Evolutionary conservation across 352 stramenopile genomes (phyloP), one percentile per base, ranked within the genome.

Genomic region (Phytophthora colocasiae): DNA sequence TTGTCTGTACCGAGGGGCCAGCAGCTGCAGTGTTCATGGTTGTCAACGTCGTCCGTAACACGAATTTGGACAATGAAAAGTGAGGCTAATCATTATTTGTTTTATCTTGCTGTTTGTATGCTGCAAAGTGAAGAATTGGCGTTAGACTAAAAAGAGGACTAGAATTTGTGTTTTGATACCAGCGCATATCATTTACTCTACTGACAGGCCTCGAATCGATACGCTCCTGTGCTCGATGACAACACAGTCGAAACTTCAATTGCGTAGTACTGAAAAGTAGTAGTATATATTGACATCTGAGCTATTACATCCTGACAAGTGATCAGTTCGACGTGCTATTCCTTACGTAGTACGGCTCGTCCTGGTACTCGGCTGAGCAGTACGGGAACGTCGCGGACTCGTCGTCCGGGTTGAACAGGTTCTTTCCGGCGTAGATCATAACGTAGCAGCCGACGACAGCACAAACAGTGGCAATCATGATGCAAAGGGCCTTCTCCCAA

Each of bases 401-500:
- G 31, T 60, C 46, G 8, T 62, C 62, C 8, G 56, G 64, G 26
- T 62, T 63, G 48, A 77, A 72, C 22, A 77, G 41, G 40, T 67
- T 71, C 34, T 72, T 71, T 36, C 69, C 69, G 7, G 65, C 59
- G 41, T 57, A 71, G 53, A 71, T 71, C 40, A 66, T 75, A 8
- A 81, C 69, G 44, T 81, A 81, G 29, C 39, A 56, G 6, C 69
- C 73, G 2, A 76, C 51, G 6, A 55, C 34, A n/a, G 39, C 47
- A 39, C 69, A 79, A 17, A 81, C 41, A 7, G 64, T 60, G 15
- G 69, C 17, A 10, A 73, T 60, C 24, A 54, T 31, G 19, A 76
- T 50, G 40, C 66, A 74, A 15, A 60, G 27, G 8, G 58, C 32
- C 63, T 79, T 79, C 45, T 81, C 73, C 53, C 71, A 77, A 17